Base-by-base conservation (phyloP, 768 basidiomycete genomes). In the Termitomyces titanicus region DNA sequence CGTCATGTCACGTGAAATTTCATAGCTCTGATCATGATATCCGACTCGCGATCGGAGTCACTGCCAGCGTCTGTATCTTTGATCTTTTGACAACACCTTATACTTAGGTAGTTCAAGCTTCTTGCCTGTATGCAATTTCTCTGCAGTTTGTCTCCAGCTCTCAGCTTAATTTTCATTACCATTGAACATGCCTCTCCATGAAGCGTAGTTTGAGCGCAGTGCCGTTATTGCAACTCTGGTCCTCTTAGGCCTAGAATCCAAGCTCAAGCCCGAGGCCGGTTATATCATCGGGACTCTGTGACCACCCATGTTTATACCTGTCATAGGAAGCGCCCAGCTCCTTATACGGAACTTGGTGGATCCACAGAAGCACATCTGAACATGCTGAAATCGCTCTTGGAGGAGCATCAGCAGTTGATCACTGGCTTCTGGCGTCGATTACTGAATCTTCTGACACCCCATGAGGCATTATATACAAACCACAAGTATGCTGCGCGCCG, bases 361-460 rank as follows among this genome's bases (percentile, higher is more conserved):
- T 59, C 47, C 58, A 10, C 58, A 53, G 46, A 56, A 53, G 58
- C 33, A 5, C 5, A 9, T 22, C 38, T 27, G 11, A 17, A n/a
- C 24, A 37, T n/a, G 24, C 10, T 38, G 35, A 1, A 35, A 24
- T n/a, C 33, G 4, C 10, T 2, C n/a, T 9, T 9, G 29, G 3
- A 29, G 29, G 9, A 25, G 35, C 12, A 49, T 49, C 24, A 37
- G 47, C 35, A 48, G 34, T 35, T 24, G 9, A 24, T n/a, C 17
- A 43, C 38, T 13, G 11, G 18, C 20, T 42, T 58, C 29, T 47
- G 42, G 53, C 38, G 53, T 44, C 51, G 31, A 46, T 49, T 3
- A 42, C n/a, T 17, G 18, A 12, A 4, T 15, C 35, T 48, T 52
- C 42, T 47, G 10, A 7, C 17, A n/a, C 10, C 3, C 25, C 52